These are phyloP conservation scores for Fusarium decemcellulare DNA, from an alignment of 2,329 filamentous ascomycete species.

Conservation along the genomic window DNA sequence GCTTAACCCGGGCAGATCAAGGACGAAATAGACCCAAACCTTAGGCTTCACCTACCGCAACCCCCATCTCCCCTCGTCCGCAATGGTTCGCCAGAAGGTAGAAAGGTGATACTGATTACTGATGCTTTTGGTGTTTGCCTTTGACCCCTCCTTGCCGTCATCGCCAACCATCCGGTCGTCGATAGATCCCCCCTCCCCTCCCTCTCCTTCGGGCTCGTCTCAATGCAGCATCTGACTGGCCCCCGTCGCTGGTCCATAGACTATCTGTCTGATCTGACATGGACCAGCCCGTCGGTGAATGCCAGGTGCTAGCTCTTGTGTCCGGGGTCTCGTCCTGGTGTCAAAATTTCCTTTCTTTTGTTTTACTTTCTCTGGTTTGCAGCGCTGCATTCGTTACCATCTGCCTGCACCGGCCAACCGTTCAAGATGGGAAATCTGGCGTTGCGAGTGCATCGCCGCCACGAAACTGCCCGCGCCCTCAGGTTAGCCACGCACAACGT, in stretches of 20 bases:
- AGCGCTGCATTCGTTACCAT: constrained; percentile 2
- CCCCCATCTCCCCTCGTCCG: not conserved
- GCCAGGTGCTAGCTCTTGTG: constrained; percentile 22
- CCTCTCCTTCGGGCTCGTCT: constrained; percentile 9
- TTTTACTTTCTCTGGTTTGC: constrained; percentile 3
- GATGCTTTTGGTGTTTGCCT: constrained; percentile 13
- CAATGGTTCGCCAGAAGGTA: not conserved
- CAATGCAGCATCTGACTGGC: constrained; percentile 20
- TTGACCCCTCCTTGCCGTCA: constrained; percentile 25
- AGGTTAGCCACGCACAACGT: constrained; percentile 7
- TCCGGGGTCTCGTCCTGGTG: constrained; percentile 25
- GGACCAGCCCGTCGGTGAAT: constrained; percentile 42
- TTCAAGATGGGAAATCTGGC: constrained; percentile 17
- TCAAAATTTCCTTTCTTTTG: constrained; percentile 7
- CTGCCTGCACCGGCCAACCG: constrained; percentile 10
- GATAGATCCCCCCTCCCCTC: constrained; percentile 7
- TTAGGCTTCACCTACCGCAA: not conserved
- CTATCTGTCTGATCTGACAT: constrained; percentile 37
- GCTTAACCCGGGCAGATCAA: not conserved
- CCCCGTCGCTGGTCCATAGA: constrained; percentile 23
- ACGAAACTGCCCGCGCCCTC: not conserved
- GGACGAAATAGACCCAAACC: constrained; percentile 1
- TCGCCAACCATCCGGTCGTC: constrained; percentile 1
- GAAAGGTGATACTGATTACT: not conserved
- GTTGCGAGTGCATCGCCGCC: not conserved